phyloP scores from a whole-genome alignment of 1,284 basidiomycete species.

The Leccinum subfulvum region DNA sequence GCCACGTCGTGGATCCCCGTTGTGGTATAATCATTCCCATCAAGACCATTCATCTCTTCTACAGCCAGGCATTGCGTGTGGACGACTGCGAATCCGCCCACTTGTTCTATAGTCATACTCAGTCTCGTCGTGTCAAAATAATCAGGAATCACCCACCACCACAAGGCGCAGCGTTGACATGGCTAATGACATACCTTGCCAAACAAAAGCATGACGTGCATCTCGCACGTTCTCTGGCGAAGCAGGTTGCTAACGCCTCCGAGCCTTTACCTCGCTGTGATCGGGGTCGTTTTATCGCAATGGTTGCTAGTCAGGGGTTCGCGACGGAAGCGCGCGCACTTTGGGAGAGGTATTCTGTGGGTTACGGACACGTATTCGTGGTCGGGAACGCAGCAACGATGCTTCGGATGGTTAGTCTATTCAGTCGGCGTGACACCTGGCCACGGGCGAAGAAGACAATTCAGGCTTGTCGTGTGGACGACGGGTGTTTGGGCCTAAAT shows the following conservation, averaged over 20 bases:
- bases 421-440: slow-evolving; percentile 36
- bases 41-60: slow-evolving; percentile 44
- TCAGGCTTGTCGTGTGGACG: background rate
- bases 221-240: slow-evolving; percentile 43
- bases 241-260: slow-evolving; percentile 43
- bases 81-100: slow-evolving; percentile 35
- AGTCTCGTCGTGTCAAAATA: slow-evolving; percentile 29
- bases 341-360: slow-evolving; percentile 55
- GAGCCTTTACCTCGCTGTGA: slow-evolving; percentile 41
- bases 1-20: slow-evolving; percentile 23
- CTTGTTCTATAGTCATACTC: slow-evolving; percentile 43
- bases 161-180: slow-evolving; percentile 41
- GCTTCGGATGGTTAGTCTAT: slow-evolving; percentile 58
- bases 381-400: slow-evolving; percentile 46
- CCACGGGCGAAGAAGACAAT: slow-evolving; percentile 8
- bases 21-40: slow-evolving; percentile 37
- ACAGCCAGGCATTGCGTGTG: slow-evolving; percentile 36
- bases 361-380: slow-evolving; percentile 42
- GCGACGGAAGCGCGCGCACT: slow-evolving; percentile 46
- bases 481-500: slow-evolving; percentile 4
- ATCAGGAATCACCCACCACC: slow-evolving; percentile 49
- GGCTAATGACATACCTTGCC: slow-evolving; percentile 50
- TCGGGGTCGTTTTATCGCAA: slow-evolving; percentile 48
- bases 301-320: slow-evolving; percentile 47
- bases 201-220: slow-evolving; percentile 38